A percentile compares a stretch with the other conserved stretches of the same genome.
Evolutionary conservation across 2,329 filamentous ascomycete genomes (phyloP).

Genomic region (Arthrobotrys sinensis): DNA sequence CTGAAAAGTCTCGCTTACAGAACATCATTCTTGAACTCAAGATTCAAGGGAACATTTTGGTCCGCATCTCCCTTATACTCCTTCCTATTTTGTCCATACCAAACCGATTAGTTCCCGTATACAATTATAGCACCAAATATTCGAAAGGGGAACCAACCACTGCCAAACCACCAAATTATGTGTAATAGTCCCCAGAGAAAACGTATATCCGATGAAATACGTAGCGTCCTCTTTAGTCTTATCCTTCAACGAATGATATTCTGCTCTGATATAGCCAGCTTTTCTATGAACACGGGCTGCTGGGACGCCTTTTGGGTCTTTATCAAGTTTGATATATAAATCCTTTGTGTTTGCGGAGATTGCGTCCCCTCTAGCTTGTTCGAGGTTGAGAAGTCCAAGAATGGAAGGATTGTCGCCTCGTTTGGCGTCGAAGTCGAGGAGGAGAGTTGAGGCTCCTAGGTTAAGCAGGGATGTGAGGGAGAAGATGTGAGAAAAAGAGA

Average conservation of each 20-base stretch:
- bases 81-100: not conserved
- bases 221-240: slow-evolving; percentile 44
- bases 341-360: slow-evolving; percentile 44
- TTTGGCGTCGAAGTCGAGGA: slow-evolving; percentile 55
- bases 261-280: slow-evolving; percentile 59
- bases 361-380: slow-evolving; percentile 50
- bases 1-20: not conserved
- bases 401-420: slow-evolving; percentile 54
- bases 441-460: not conserved
- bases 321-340: slow-evolving; percentile 61
- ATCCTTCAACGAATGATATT: slow-evolving; percentile 57
- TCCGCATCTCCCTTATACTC: not conserved
- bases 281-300: slow-evolving; percentile 61
- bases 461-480: not conserved
- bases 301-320: slow-evolving; percentile 49
- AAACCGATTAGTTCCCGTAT: not conserved
- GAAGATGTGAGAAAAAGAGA: not conserved
- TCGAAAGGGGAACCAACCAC: not conserved
- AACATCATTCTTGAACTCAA: slow-evolving; percentile 21
- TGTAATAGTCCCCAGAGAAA: slow-evolving; percentile 21
- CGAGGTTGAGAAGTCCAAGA: slow-evolving; percentile 58
- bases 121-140: not conserved
- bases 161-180: slow-evolving; percentile 25
- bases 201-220: slow-evolving; percentile 22
- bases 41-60: slow-evolving; percentile 12